phyloP scores from a whole-genome alignment of 2,329 filamentous ascomycete species.

The Stromatinia cepivora region DNA sequence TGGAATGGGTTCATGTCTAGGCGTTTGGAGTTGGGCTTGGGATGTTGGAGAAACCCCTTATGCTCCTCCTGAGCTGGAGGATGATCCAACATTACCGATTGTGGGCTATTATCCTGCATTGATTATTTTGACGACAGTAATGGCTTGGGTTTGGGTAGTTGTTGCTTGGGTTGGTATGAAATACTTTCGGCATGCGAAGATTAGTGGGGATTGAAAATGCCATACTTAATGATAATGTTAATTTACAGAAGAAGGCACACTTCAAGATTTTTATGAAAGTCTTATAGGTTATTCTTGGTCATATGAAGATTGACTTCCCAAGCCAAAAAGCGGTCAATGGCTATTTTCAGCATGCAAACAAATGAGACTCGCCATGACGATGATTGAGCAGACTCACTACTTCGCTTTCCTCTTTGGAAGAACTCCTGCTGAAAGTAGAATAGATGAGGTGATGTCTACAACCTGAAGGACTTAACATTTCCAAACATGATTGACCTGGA shows the following conservation, averaged over 20 bases:
- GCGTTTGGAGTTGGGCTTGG: conserved; percentile 98
- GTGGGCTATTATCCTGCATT: conserved; percentile 95
- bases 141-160: conserved; percentile 99
- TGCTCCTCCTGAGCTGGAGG: conserved; percentile 90
- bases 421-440: neutral
- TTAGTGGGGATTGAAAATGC: conserved; percentile 47
- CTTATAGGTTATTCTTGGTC: neutral
- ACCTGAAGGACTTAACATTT: neutral
- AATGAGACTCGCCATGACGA: neutral
- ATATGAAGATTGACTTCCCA: neutral
- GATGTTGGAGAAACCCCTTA: conserved; percentile 96
- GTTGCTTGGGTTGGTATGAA: conserved; percentile 99
- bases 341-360: neutral
- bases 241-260: conserved; percentile 6
- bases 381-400: neutral
- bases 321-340: neutral
- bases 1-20: conserved; percentile 93
- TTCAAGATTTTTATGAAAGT: neutral
- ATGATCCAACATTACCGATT: conserved; percentile 91
- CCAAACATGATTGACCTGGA: neutral
- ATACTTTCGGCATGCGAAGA: conserved; percentile 96
- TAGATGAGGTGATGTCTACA: neutral
- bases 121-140: conserved; percentile 88
- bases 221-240: conserved; percentile 22
- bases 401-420: neutral